Percentiles rank a stretch among this genome's conserved stretches.
Conservation (phyloP, 768 basidiomycete species). For the Fibroporia radiculosa region DNA sequence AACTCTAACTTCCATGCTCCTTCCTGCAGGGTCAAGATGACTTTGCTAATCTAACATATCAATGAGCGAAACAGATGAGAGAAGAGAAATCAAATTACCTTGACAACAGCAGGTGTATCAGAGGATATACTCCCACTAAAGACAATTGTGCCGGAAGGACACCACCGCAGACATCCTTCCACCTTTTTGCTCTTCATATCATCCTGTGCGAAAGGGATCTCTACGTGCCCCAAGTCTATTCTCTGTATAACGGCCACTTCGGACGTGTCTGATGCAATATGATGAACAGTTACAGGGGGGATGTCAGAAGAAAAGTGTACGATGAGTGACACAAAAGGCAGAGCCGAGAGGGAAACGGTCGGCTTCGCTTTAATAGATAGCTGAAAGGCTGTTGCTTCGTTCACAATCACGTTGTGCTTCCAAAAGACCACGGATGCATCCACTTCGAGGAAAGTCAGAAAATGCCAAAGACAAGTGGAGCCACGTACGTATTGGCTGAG, state of each 20-base stretch:
- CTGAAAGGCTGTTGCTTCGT: slow-evolving; percentile 66
- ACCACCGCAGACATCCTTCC: slow-evolving; percentile 50
- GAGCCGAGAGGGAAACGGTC: slow-evolving; percentile 37
- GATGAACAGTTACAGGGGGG: slow-evolving; percentile 44
- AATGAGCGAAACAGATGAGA: neutral
- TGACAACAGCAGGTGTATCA: slow-evolving; percentile 39
- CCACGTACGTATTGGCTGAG: slow-evolving; percentile 52
- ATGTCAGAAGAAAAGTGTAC: slow-evolving; percentile 50
- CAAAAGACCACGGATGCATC: slow-evolving; percentile 65
- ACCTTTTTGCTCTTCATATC: slow-evolving; percentile 19
- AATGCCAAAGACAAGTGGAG: slow-evolving; percentile 1
- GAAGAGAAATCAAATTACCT: slow-evolving; percentile 40
- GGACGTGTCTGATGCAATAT: slow-evolving; percentile 20
- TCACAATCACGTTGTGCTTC: slow-evolving; percentile 51
- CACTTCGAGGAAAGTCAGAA: slow-evolving; percentile 38
- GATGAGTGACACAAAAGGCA: slow-evolving; percentile 55
- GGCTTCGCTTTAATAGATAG: slow-evolving; percentile 50
- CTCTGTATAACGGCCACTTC: slow-evolving; percentile 24
- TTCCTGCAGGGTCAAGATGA: slow-evolving; percentile 47
- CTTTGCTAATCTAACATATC: slow-evolving; percentile 28
- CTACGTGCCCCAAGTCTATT: slow-evolving; percentile 39
- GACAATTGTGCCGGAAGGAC: slow-evolving; percentile 41
- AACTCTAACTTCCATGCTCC: slow-evolving; percentile 64
- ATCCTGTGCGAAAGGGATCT: slow-evolving; percentile 5
- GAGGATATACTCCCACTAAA: slow-evolving; percentile 55